Conservation (phyloP, 495 filamentous ascomycete species). For the Clavariopsis aquatica region DNA sequence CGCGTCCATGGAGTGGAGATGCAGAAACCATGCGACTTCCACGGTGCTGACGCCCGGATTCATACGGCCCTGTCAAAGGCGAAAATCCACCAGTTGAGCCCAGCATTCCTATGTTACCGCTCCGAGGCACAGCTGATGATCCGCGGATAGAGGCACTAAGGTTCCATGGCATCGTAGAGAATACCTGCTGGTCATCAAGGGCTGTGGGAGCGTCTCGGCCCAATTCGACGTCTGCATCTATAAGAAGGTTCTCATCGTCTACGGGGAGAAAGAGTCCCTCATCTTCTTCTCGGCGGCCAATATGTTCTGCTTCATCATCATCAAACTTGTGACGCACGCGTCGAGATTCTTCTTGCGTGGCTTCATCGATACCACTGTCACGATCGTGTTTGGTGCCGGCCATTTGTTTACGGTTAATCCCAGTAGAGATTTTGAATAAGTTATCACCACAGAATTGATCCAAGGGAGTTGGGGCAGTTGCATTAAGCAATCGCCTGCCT, state of each 20-base stretch:
- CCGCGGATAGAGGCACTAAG: conserved; percentile 61
- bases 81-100: conserved; percentile 35
- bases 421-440: conserved; percentile 53
- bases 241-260: conserved; percentile 14
- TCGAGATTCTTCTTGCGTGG: conserved; percentile 44
- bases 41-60: conserved; percentile 41
- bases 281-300: conserved; percentile 49
- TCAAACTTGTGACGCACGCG: conserved; percentile 49
- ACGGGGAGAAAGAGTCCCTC: conserved; percentile 45
- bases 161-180: conserved; percentile 72
- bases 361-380: conserved; percentile 45
- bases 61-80: conserved; percentile 42
- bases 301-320: conserved; percentile 45
- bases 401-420: conserved; percentile 28
- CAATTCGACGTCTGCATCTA: conserved; percentile 52
- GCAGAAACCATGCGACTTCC: conserved; percentile 56
- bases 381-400: conserved; percentile 49
- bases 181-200: conserved; percentile 57
- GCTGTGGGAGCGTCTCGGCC: conserved; percentile 60
- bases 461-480: conserved; percentile 50
- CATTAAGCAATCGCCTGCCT: conserved; percentile 51
- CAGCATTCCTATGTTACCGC: conserved; percentile 28
- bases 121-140: conserved; percentile 48
- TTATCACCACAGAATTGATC: conserved; percentile 57
- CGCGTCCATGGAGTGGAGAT: conserved; percentile 61